phyloP scores from a whole-genome alignment of 495 filamentous ascomycete species.

The Hypoxylon subgilvum region DNA sequence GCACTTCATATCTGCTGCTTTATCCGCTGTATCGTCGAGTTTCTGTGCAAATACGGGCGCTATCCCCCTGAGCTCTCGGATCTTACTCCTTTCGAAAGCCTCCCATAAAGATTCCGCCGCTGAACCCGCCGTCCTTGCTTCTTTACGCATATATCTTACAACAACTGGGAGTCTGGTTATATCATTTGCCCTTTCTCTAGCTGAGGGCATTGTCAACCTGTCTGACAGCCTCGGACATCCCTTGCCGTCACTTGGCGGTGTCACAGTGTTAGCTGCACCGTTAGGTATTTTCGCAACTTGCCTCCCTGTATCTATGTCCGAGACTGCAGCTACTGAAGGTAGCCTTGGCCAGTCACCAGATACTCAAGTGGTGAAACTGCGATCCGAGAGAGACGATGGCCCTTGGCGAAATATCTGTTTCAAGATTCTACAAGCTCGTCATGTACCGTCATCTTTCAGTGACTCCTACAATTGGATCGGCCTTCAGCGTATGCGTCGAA shows the following conservation, averaged over 20 bases:
- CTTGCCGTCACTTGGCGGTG: slow-evolving; percentile 44
- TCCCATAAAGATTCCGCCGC: slow-evolving; percentile 33
- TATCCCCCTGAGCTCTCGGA: slow-evolving; percentile 51
- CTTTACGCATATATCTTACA: slow-evolving; percentile 55
- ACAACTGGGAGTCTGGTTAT: slow-evolving; percentile 56
- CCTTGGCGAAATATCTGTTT: slow-evolving; percentile 51
- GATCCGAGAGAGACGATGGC: slow-evolving; percentile 47
- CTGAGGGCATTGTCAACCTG: slow-evolving; percentile 47
- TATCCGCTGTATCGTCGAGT: slow-evolving; percentile 51
- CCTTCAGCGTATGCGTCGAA: slow-evolving; percentile 42
- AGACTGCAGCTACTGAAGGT: slow-evolving; percentile 29
- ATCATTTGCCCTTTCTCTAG: slow-evolving; percentile 48
- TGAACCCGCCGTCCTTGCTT: slow-evolving; percentile 47
- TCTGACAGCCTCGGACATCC: slow-evolving; percentile 45
- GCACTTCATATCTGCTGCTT: slow-evolving; percentile 51
- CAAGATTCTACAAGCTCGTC: slow-evolving; percentile 50
- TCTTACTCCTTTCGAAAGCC: slow-evolving; percentile 44
- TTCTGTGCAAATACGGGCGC: slow-evolving; percentile 51
- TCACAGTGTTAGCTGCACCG: slow-evolving; percentile 52
- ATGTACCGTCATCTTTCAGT: slow-evolving; percentile 45
- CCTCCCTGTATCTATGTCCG: slow-evolving; percentile 36
- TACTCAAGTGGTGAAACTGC: slow-evolving; percentile 48
- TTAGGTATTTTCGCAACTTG: slow-evolving; percentile 54
- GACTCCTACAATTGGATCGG: slow-evolving; percentile 32
- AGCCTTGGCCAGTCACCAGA: slow-evolving; percentile 54